Percentiles rank a stretch among this genome's conserved stretches.
phyloP scores from a whole-genome alignment of 352 stramenopile species.

The Globisporangium sylvaticum region DNA sequence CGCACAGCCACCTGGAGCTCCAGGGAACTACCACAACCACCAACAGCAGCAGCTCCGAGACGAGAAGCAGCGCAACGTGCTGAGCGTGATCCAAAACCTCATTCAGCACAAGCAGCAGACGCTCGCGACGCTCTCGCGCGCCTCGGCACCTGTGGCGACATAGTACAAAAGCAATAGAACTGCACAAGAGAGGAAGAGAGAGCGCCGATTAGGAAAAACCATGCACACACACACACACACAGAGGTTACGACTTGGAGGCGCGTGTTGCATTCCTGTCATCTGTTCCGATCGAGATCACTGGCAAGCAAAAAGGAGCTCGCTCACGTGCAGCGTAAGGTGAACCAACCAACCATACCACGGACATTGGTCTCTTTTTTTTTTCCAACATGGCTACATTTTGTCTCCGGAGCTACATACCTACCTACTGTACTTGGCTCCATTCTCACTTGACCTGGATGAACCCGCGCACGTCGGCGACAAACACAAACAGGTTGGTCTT shows the following conservation, averaged over 20 bases:
- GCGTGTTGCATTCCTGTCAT: too few species aligned
- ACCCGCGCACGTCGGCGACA: conserved; percentile 74
- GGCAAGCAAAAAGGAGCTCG: too few species aligned
- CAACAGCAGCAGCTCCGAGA: conserved; percentile 14
- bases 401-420: not conserved
- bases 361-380: not conserved
- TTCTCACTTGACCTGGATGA: conserved; percentile 70
- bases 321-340: too few species aligned
- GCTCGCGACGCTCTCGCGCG: conserved; percentile 39
- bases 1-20: not conserved
- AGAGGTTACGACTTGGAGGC: too few species aligned
- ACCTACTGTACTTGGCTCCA: not conserved
- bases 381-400: conserved; percentile 1
- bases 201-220: too few species aligned
- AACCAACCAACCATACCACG: too few species aligned
- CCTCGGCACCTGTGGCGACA: conserved; percentile 18
- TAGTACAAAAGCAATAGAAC: conserved; percentile 7
- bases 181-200: not conserved
- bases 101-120: conserved; percentile 79
- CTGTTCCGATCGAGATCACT: too few species aligned
- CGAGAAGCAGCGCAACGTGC: conserved; percentile 61
- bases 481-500: conserved; percentile 84
- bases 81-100: conserved; percentile 72
- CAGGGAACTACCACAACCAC: not conserved
- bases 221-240: too few species aligned